Conservation (phyloP, 768 basidiomycete genomes). For the Suillus hirtellus region DNA sequence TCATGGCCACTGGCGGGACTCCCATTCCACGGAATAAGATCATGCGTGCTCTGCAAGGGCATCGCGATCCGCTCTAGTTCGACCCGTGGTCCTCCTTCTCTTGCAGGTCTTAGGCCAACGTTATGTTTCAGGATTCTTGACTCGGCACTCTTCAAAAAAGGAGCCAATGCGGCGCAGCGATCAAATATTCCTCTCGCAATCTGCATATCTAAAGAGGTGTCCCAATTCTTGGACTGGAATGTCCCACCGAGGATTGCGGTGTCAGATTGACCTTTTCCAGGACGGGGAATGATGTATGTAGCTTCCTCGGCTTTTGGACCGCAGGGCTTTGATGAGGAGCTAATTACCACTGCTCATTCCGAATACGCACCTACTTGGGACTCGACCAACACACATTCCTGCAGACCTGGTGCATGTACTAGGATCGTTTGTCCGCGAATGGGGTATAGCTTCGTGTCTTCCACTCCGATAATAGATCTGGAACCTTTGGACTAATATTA, state of each 20-base stretch:
- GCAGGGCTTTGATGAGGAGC: neutral
- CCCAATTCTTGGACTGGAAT: slow-evolving; percentile 49
- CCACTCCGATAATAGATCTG: slow-evolving; percentile 74
- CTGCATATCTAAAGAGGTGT: slow-evolving; percentile 45
- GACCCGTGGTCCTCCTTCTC: slow-evolving; percentile 56
- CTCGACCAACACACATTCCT: slow-evolving; percentile 32
- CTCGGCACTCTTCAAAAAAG: slow-evolving; percentile 32
- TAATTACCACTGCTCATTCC: neutral
- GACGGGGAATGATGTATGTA: slow-evolving; percentile 66
- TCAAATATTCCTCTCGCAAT: slow-evolving; percentile 47
- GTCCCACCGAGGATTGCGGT: slow-evolving; percentile 59
- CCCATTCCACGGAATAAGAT: slow-evolving; percentile 20
- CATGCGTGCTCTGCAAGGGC: slow-evolving; percentile 30
- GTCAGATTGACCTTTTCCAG: slow-evolving; percentile 42
- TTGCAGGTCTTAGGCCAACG: slow-evolving; percentile 58
- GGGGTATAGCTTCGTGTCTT: slow-evolving; percentile 73
- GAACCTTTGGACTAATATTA: slow-evolving; percentile 45
- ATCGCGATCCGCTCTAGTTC: slow-evolving; percentile 46
- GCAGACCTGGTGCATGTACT: slow-evolving; percentile 65
- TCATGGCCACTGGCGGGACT: slow-evolving; percentile 19
- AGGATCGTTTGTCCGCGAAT: slow-evolving; percentile 85
- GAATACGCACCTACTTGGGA: slow-evolving; percentile 23
- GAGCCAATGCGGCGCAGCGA: slow-evolving; percentile 42
- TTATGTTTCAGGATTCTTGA: slow-evolving; percentile 52
- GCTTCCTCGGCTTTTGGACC: slow-evolving; percentile 26